A percentile compares a stretch with the other conserved stretches of the same genome.
Conservation (phyloP, 192 early-diverging fungal genomes). For the Rhizoclosmatium globosum region DNA sequence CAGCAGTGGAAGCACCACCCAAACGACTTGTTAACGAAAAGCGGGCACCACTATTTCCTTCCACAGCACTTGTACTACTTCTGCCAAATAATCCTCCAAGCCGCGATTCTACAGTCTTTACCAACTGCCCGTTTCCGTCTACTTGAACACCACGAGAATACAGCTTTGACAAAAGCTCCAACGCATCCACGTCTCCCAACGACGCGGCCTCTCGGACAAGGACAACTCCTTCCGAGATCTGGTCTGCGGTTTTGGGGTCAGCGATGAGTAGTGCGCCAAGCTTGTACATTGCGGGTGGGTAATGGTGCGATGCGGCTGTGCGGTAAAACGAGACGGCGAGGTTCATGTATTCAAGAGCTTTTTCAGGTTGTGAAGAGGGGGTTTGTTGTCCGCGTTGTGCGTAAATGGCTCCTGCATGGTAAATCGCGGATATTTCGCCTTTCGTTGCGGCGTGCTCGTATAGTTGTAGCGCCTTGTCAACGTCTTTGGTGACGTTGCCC, state of each 20-base stretch:
- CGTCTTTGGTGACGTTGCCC: not conserved
- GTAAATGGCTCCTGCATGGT: conserved; percentile 11
- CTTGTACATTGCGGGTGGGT: conserved; percentile 25
- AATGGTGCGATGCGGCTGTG: not conserved
- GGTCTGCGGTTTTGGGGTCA: conserved; percentile 5
- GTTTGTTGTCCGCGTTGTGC: not conserved
- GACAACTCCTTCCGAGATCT: conserved; percentile 21
- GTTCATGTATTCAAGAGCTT: not conserved
- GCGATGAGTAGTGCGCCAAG: conserved; percentile 5
- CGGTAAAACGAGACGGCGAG: conserved; percentile 6
- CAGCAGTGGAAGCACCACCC: not conserved
- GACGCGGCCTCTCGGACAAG: conserved; percentile 6
- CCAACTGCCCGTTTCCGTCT: conserved; percentile 7
- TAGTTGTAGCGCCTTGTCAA: conserved; percentile 5
- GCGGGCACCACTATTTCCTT: not conserved
- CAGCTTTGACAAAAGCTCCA: conserved; percentile 24
- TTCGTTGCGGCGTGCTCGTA: conserved; percentile 19
- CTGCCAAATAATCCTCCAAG: conserved; percentile 4
- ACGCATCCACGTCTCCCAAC: conserved; percentile 23
- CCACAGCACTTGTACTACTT: not conserved
- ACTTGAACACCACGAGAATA: conserved; percentile 33
- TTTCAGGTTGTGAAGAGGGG: not conserved
- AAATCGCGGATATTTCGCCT: conserved; percentile 5
- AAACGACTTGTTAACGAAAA: conserved; percentile 8
- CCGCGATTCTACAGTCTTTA: conserved; percentile 1